Percentiles rank a stretch among this genome's conserved stretches.
Evolutionary conservation across 306 rosid species (phyloP).

Genomic region (Ormosia emarginata): DNA sequence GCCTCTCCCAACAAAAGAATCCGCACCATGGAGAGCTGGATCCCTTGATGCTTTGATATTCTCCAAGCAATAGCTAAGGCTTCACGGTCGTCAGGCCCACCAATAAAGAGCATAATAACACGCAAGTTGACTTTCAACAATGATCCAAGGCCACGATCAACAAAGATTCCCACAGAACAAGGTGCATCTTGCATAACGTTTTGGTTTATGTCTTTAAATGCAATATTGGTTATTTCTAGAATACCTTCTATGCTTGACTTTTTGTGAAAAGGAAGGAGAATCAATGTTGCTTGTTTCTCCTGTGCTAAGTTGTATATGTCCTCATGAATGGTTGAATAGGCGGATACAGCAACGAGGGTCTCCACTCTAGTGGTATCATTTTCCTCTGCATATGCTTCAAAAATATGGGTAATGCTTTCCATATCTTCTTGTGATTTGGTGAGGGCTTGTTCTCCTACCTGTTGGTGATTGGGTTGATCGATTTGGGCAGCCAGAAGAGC

Average conservation of each 20-base stretch:
- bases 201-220: slow-evolving; percentile 8
- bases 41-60: slow-evolving; percentile 40
- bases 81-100: slow-evolving; percentile 62
- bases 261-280: slow-evolving; percentile 46
- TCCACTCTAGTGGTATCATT: not conserved
- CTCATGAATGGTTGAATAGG: slow-evolving; percentile 37
- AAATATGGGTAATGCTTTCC: slow-evolving; percentile 19
- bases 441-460: not conserved
- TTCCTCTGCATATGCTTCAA: not conserved
- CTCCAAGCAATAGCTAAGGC: slow-evolving; percentile 60
- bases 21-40: slow-evolving; percentile 39
- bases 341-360: slow-evolving; percentile 24
- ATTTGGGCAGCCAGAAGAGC: slow-evolving; percentile 25
- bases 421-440: slow-evolving; percentile 26
- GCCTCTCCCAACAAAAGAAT: slow-evolving; percentile 27
- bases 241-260: slow-evolving; percentile 24
- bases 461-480: not conserved
- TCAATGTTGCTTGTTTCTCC: slow-evolving; percentile 26
- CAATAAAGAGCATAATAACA: slow-evolving; percentile 23
- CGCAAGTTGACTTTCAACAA: slow-evolving; percentile 9
- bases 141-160: slow-evolving; percentile 35
- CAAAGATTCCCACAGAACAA: slow-evolving; percentile 32
- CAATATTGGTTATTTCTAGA: slow-evolving; percentile 16
- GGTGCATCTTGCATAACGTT: slow-evolving; percentile 36
- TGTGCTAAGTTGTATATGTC: slow-evolving; percentile 36